Evolutionary conservation across 495 filamentous ascomycete species (phyloP), one percentile per base, ranked within the genome.

Genomic region (Amphirosellinia nigrospora): DNA sequence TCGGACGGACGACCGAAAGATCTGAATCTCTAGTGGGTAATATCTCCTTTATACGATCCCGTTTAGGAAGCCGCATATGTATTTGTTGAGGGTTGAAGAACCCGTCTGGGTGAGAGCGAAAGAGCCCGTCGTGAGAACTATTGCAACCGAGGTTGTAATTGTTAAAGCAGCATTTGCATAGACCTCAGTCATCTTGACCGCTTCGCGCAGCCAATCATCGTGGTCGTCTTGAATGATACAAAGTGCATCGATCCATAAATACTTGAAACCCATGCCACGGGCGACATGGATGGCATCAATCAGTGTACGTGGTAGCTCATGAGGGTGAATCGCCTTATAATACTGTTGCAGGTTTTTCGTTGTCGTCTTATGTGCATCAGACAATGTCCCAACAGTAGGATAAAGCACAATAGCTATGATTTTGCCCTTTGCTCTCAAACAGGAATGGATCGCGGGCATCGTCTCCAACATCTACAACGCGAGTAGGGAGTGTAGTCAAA

Each of bases 201-300:
- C 48, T 52, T 52, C 48, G 48, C 48, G 48, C 23, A 52, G 26
- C 48, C 48, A 52, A 28, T 52, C 48, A 28, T 52, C 48, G 10
- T 52, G 9, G 48, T 52, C 48, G 3, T 52, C 48, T 52, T 52
- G 48, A 52, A 52, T 52, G 48, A 52, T 52, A 52, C 48, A 52
- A 52, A 26, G 48, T 10, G 48, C 48, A 52, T 52, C 48, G 26
- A 52, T 52, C 48, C 21, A 52, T 13, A 52, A 10, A 28, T 26
- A 52, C 48, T 28, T 52, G 6, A 52, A 52, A 11, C 48, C 48
- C 21, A 50, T 23, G 46, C 46, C 46, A 26, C 48, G 48, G 3
- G 48, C 48, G 21, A 52, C 21, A 13, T 52, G 48, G 11, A 52
- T 28, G 11, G 48, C 48, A 26, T 52, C 48, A 15, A 13, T 4